These are phyloP conservation scores for Trichoderma koningiopsis DNA, from an alignment of 2,329 filamentous ascomycete genomes.

Conservation along the genomic window DNA sequence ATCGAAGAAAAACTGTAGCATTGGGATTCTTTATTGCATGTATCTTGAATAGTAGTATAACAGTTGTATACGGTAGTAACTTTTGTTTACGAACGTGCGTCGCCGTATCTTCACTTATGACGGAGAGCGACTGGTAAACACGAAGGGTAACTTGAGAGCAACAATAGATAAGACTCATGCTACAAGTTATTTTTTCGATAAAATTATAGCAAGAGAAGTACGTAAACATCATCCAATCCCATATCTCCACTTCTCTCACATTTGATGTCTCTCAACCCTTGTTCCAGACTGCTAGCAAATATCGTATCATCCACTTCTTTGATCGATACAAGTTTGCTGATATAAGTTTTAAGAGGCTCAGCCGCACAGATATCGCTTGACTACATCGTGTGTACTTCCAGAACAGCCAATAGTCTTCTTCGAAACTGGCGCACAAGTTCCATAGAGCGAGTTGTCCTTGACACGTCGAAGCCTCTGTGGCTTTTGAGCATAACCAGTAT, in stretches of 20 bases:
- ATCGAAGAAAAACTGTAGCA: too few species aligned
- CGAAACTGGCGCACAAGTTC: not conserved
- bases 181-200: not conserved
- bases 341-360: not conserved
- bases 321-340: not conserved
- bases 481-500: not conserved
- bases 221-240: not conserved
- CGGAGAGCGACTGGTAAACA: not conserved
- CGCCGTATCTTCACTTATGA: not conserved
- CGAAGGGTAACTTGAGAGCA: not conserved
- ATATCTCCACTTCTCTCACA: not conserved
- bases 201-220: not conserved
- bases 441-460: conserved; percentile 3
- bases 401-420: conserved; percentile 1
- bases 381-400: not conserved
- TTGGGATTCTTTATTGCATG: too few species aligned
- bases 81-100: not conserved
- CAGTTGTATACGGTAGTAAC: too few species aligned
- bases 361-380: not conserved
- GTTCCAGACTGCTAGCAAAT: not conserved
- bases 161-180: not conserved
- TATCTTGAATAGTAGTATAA: too few species aligned
- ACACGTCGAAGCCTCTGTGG: conserved; percentile 4
- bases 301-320: not conserved
- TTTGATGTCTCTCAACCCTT: not conserved